Evolutionary conservation across 768 basidiomycete genomes (phyloP).

Genomic region (Botryobasidium botryosum): DNA sequence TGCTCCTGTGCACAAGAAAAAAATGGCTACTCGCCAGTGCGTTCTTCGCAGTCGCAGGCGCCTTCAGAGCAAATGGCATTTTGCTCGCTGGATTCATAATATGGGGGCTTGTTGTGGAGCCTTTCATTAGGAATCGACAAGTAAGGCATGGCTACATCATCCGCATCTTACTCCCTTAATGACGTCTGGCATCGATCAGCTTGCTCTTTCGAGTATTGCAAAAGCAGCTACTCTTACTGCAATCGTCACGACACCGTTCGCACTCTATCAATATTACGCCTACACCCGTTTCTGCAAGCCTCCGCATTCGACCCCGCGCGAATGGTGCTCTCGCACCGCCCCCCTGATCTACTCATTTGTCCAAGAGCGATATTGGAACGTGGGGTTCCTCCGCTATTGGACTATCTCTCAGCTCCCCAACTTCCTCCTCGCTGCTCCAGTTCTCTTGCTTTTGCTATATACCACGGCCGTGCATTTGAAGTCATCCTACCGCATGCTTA

Average conservation of each 20-base stretch:
- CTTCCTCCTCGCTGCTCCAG: conserved; percentile 61
- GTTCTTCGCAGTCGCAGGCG: conserved; percentile 42
- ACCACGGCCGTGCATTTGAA: not conserved
- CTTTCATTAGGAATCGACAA: conserved; percentile 26
- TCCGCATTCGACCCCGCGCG: conserved; percentile 7
- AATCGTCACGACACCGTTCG: conserved; percentile 33
- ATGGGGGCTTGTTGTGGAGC: conserved; percentile 52
- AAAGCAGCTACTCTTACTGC: not conserved
- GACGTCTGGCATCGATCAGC: not conserved
- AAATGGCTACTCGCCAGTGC: conserved; percentile 41
- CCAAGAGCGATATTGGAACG: conserved; percentile 74
- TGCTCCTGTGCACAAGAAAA: conserved; percentile 34
- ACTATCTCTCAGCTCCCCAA: conserved; percentile 69
- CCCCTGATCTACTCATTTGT: conserved; percentile 72
- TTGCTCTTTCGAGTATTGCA: not conserved
- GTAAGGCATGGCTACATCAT: conserved; percentile 14
- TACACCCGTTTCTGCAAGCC: conserved; percentile 47
- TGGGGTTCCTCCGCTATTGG: conserved; percentile 81
- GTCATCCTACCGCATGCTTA: not conserved
- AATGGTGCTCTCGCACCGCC: conserved; percentile 46
- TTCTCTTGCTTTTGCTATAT: conserved; percentile 31
- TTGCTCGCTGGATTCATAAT: conserved; percentile 59
- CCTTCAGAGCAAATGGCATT: conserved; percentile 65
- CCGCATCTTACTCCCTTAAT: not conserved
- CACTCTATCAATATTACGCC: conserved; percentile 49